A percentile compares a stretch with the other conserved stretches of the same genome.
Conservation (phyloP, 129 eudicot genomes). For the Pseudognaphalium luteoalbum region DNA sequence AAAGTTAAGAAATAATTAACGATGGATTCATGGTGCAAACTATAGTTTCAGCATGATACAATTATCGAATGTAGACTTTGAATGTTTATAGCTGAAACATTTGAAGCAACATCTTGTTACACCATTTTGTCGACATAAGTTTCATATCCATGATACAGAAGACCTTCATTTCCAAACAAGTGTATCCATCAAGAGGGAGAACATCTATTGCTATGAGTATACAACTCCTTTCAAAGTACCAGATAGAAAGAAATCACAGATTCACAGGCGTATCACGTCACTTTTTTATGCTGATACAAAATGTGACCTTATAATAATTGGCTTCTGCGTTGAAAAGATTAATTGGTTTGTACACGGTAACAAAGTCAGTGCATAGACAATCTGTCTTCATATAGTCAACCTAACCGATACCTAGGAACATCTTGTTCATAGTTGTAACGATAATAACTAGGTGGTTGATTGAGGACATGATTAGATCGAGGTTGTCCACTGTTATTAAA, state of each 20-base stretch:
- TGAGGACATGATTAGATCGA: neutral
- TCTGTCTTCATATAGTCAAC: neutral
- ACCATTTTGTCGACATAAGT: no score
- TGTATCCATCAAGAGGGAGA: no score
- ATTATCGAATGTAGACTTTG: no score
- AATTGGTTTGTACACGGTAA: neutral
- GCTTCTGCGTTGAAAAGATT: neutral
- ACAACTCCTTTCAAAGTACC: no score
- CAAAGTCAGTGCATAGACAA: neutral
- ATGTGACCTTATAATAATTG: neutral
- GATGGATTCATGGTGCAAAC: no score
- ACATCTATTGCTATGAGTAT: no score
- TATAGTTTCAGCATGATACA: no score
- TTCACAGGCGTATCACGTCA: neutral
- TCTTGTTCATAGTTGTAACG: conserved; percentile 3
- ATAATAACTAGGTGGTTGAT: conserved; percentile 20
- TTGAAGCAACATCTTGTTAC: no score
- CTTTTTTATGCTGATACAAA: neutral
- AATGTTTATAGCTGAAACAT: no score
- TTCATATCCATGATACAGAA: neutral
- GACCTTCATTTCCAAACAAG: neutral
- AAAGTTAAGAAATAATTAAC: no score
- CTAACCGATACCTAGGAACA: conserved; percentile 13
- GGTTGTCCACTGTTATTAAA: conserved; percentile 2
- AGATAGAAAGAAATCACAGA: no score